These are phyloP conservation scores for Colletotrichum scovillei DNA, from an alignment of 2,329 filamentous ascomycete genomes.

Conservation along the genomic window DNA sequence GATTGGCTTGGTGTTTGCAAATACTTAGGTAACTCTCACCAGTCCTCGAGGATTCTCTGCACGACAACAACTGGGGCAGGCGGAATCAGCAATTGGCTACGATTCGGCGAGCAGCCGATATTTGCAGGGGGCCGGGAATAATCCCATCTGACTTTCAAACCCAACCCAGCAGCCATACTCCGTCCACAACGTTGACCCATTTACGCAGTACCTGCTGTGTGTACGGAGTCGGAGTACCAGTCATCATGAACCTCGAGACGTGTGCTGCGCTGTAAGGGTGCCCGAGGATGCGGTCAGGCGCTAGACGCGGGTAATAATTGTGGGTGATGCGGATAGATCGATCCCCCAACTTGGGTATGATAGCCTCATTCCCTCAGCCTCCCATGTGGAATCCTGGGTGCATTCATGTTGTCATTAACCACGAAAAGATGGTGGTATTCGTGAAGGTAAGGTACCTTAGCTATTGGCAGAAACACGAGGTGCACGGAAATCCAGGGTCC, in stretches of 20 bases:
- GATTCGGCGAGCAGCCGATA: constrained; percentile 4
- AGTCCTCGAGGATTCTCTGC: neutral
- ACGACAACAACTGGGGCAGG: neutral
- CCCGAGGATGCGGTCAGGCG: constrained; percentile 19
- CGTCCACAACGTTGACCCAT: neutral
- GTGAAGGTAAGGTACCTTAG: neutral
- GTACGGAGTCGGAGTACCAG: too few relatives aligned
- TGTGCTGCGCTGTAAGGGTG: constrained; percentile 15
- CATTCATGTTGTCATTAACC: neutral
- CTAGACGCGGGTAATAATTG: constrained; percentile 12
- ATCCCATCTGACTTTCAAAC: neutral
- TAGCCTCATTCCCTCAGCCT: neutral
- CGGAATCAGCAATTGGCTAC: neutral
- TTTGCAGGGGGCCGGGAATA: neutral
- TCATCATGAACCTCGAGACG: neutral
- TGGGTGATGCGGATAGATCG: constrained; percentile 12
- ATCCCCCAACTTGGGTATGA: neutral
- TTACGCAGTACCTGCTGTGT: neutral
- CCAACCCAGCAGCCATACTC: neutral
- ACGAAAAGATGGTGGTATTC: neutral
- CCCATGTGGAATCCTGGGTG: neutral
- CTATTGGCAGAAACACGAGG: neutral
- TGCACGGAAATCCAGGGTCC: neutral
- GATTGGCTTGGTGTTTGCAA: neutral
- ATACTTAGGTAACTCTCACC: constrained; percentile 1